phyloP scores from a whole-genome alignment of 441 rosid genomes.

The Croton setiger region DNA sequence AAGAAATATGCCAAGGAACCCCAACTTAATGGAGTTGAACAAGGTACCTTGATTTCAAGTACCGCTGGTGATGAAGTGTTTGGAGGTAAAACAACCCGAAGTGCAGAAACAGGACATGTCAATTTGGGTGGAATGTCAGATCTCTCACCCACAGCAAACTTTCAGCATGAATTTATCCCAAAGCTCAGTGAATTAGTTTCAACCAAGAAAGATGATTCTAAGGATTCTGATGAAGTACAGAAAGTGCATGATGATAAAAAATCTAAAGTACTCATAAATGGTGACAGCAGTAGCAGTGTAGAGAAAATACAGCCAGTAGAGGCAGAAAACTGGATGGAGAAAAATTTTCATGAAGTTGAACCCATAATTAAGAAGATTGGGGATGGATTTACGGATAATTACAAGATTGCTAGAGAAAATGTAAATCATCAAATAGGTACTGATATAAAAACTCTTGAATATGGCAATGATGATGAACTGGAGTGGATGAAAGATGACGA shows the following conservation, averaged over 20 bases:
- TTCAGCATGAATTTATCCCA: constrained; percentile 21
- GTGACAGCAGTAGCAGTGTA: constrained; percentile 17
- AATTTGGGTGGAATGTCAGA: constrained; percentile 29
- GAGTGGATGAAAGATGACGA: constrained; percentile 91
- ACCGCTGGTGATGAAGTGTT: constrained; percentile 24
- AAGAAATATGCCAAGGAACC: constrained; percentile 27
- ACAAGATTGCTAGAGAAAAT: constrained; percentile 61
- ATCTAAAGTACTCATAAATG: constrained; percentile 18
- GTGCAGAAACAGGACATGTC: constrained; percentile 23
- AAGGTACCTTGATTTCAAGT: constrained; percentile 24
- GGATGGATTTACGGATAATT: constrained; percentile 70
- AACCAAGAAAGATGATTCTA: constrained; percentile 25
- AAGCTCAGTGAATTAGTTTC: constrained; percentile 24
- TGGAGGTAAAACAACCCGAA: constrained; percentile 24
- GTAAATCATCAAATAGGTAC: constrained; percentile 30
- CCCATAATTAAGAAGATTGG: constrained; percentile 67
- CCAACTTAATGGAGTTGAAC: constrained; percentile 22
- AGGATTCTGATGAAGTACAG: constrained; percentile 25
- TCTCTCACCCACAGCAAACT: constrained; percentile 24
- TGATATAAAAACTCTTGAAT: constrained; percentile 44
- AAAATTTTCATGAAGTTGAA: constrained; percentile 62
- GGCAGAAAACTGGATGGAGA: constrained; percentile 62
- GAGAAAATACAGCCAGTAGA: constrained; percentile 30
- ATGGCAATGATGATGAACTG: constrained; percentile 50
- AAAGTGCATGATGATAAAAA: constrained; percentile 24